A percentile compares a stretch with the other conserved stretches of the same genome.
phyloP scores from a whole-genome alignment of 140 eudicot species.

The Anethum foeniculum region DNA sequence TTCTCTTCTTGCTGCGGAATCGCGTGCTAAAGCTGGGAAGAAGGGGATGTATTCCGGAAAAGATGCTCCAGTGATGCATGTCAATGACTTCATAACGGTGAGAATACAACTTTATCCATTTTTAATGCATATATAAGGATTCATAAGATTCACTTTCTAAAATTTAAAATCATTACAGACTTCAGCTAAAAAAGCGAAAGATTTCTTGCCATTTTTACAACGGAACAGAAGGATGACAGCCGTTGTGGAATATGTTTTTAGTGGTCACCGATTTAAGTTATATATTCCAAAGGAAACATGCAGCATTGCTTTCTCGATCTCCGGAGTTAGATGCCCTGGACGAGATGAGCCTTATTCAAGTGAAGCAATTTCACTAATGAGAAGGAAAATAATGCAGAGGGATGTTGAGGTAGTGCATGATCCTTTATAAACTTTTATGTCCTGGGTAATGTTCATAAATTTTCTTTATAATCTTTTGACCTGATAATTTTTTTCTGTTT shows the following conservation, averaged over 20 bases:
- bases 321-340: slow-evolving; percentile 97
- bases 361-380: slow-evolving; percentile 91
- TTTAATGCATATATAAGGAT: neutral
- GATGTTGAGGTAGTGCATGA: slow-evolving; percentile 75
- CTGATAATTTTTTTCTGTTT: neutral
- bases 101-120: slow-evolving; percentile 11
- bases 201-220: slow-evolving; percentile 85
- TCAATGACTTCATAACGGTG: slow-evolving; percentile 73
- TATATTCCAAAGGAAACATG: slow-evolving; percentile 92
- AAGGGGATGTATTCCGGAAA: slow-evolving; percentile 77
- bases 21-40: slow-evolving; percentile 67
- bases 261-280: slow-evolving; percentile 87
- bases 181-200: slow-evolving; percentile 76
- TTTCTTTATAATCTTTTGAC: neutral
- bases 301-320: slow-evolving; percentile 78
- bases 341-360: slow-evolving; percentile 85
- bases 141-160: neutral
- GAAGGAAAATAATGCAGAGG: slow-evolving; percentile 95
- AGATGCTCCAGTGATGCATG: slow-evolving; percentile 76
- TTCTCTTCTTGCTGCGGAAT: slow-evolving; percentile 84
- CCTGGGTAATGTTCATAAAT: neutral
- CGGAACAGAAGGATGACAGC: slow-evolving; percentile 90
- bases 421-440: neutral
- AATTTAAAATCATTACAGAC: slow-evolving; percentile 29
- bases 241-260: slow-evolving; percentile 86